These are phyloP conservation scores for Alternaria ethzedia DNA, from an alignment of 2,329 filamentous ascomycete genomes.

Conservation along the genomic window DNA sequence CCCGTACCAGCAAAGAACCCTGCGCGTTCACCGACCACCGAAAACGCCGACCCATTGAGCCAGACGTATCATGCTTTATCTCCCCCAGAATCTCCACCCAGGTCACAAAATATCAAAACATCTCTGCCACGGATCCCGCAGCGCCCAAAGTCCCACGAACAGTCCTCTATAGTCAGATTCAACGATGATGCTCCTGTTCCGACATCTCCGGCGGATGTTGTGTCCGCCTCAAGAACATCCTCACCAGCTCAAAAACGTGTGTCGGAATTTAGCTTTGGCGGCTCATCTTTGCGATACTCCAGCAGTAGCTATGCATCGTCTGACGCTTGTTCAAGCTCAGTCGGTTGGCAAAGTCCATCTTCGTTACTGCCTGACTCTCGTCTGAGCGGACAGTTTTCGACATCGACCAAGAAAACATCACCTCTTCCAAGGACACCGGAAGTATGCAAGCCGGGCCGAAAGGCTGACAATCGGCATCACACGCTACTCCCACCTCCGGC, in stretches of 20 bases:
- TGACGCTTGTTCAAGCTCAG: slow-evolving; percentile 60
- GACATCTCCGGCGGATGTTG: slow-evolving; percentile 11
- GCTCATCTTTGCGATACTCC: slow-evolving; percentile 87
- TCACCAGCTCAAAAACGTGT: slow-evolving; percentile 26
- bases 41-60: slow-evolving; percentile 2
- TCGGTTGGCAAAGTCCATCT: slow-evolving; percentile 18
- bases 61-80: background rate
- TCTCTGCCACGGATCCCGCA: slow-evolving; percentile 10
- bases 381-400: slow-evolving; percentile 12
- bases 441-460: slow-evolving; percentile 17
- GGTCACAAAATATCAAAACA: slow-evolving; percentile 4
- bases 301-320: slow-evolving; percentile 82
- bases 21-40: slow-evolving; percentile 24
- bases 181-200: slow-evolving; percentile 3
- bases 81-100: background rate
- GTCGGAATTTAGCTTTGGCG: slow-evolving; percentile 50
- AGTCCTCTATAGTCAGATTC: slow-evolving; percentile 8
- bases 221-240: slow-evolving; percentile 9
- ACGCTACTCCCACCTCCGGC: slow-evolving; percentile 34
- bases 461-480: slow-evolving; percentile 16
- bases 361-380: slow-evolving; percentile 14
- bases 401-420: slow-evolving; percentile 18
- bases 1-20: slow-evolving; percentile 21
- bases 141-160: background rate
- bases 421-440: slow-evolving; percentile 24